Evolutionary conservation across 768 basidiomycete species (phyloP).

Genomic region (Mycena kentingensis): DNA sequence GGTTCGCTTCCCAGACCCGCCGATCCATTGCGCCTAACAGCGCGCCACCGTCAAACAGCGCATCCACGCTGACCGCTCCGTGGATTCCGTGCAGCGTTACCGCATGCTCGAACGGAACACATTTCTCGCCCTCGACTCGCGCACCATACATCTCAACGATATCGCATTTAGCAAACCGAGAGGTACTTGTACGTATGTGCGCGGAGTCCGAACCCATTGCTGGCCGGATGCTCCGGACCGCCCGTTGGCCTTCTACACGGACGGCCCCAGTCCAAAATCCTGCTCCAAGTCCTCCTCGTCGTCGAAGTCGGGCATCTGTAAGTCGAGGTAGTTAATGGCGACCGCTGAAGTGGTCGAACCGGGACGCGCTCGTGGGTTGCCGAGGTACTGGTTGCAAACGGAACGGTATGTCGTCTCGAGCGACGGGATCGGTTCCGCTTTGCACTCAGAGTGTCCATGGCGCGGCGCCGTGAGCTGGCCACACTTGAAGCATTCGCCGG

Average conservation of each 20-base stretch:
- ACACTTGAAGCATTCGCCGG: slow-evolving; percentile 18
- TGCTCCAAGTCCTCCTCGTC: slow-evolving; percentile 23
- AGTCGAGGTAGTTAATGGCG: slow-evolving; percentile 14
- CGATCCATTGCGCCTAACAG: slow-evolving; percentile 31
- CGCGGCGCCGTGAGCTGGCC: slow-evolving; percentile 1
- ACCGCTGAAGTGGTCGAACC: slow-evolving; percentile 1
- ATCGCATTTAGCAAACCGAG: slow-evolving; percentile 3
- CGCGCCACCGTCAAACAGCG: slow-evolving; percentile 34
- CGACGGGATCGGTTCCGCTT: neutral
- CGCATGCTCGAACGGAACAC: slow-evolving; percentile 27
- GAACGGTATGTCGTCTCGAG: slow-evolving; percentile 6
- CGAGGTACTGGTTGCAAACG: neutral
- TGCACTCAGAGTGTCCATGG: slow-evolving; percentile 9
- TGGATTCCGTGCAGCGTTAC: slow-evolving; percentile 17
- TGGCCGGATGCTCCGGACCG: slow-evolving; percentile 5
- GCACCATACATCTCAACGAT: slow-evolving; percentile 10
- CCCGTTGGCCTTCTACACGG: slow-evolving; percentile 19
- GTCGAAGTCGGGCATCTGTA: neutral
- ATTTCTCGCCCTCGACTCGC: slow-evolving; percentile 6
- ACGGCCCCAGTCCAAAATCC: slow-evolving; percentile 26
- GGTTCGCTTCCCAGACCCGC: slow-evolving; percentile 16
- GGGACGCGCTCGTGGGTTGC: neutral
- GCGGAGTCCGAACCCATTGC: slow-evolving; percentile 12
- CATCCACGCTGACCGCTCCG: slow-evolving; percentile 20
- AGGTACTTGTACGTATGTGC: neutral